Percentiles rank a stretch among this genome's conserved stretches.
These are phyloP conservation scores for Monosporozyma siamensis DNA, from an alignment of 805 yeast genomes.

Conservation along the genomic window DNA sequence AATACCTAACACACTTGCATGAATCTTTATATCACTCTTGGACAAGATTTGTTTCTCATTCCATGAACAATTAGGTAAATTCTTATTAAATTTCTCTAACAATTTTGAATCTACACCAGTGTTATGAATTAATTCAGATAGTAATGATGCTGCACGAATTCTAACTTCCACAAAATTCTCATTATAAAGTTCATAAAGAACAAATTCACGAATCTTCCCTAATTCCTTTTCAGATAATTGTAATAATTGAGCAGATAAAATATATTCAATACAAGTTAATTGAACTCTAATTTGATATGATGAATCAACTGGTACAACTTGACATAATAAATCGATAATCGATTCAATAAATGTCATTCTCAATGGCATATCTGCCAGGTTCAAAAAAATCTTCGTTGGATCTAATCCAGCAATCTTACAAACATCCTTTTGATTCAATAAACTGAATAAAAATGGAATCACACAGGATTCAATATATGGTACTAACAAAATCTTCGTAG, in stretches of 20 bases:
- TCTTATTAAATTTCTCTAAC: constrained; percentile 34
- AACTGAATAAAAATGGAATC: constrained; percentile 58
- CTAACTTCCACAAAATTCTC: constrained; percentile 68
- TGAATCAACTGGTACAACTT: not conserved
- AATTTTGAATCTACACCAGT: constrained; percentile 35
- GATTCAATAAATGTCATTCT: constrained; percentile 21
- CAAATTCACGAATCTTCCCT: constrained; percentile 39
- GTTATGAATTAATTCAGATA: constrained; percentile 74
- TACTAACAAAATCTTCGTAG: constrained; percentile 44
- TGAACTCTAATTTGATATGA: constrained; percentile 62
- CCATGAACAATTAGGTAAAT: constrained; percentile 22
- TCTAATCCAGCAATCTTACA: constrained; percentile 59
- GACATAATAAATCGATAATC: constrained; percentile 1
- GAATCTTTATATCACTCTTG: constrained; percentile 41
- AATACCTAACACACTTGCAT: constrained; percentile 81
- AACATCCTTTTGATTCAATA: constrained; percentile 70
- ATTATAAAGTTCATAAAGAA: constrained; percentile 42
- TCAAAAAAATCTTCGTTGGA: constrained; percentile 40
- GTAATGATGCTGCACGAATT: constrained; percentile 58
- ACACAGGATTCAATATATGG: constrained; percentile 44
- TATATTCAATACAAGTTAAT: constrained; percentile 60
- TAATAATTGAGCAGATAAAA: constrained; percentile 62
- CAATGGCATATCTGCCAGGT: constrained; percentile 42
- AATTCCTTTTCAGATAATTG: constrained; percentile 42
- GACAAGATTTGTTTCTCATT: constrained; percentile 32